Conservation (phyloP, 768 basidiomycete genomes). For the Termitomyces eurrhizus region DNA sequence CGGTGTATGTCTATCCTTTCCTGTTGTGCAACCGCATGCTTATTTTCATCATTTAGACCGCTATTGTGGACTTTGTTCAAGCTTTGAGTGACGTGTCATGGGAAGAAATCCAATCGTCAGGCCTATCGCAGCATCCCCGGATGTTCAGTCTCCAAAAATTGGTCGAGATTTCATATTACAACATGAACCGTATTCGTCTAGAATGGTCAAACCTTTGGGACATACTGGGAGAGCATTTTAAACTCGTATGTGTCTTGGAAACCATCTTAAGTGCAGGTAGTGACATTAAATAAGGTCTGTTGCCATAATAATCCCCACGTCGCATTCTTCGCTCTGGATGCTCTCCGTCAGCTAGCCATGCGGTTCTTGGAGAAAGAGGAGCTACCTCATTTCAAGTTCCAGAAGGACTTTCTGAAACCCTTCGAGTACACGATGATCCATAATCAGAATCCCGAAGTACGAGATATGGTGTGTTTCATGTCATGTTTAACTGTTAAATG, state of each 20-base stretch:
- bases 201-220: slow-evolving; percentile 99
- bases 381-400: slow-evolving; percentile 96
- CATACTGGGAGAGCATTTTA: slow-evolving; percentile 97
- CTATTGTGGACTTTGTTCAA: slow-evolving; percentile 96
- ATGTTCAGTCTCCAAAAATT: slow-evolving; percentile 97
- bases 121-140: slow-evolving; percentile 88
- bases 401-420: slow-evolving; percentile 97
- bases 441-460: slow-evolving; percentile 91
- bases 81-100: slow-evolving; percentile 96
- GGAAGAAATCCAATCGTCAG: slow-evolving; percentile 99
- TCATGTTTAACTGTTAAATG: neutral
- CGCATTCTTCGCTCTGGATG: slow-evolving; percentile 94
- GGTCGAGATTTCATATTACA: slow-evolving; percentile 99
- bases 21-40: neutral
- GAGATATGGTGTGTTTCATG: slow-evolving; percentile 75
- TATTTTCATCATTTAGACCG: slow-evolving; percentile 51
- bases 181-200: slow-evolving; percentile 96
- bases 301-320: slow-evolving; percentile 98
- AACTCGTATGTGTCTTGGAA: slow-evolving; percentile 60
- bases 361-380: slow-evolving; percentile 99
- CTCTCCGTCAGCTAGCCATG: slow-evolving; percentile 95
- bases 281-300: slow-evolving; percentile 64
- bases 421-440: slow-evolving; percentile 98
- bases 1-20: slow-evolving; percentile 59
- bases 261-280: neutral